Evolutionary conservation across 202 grass and related monocot genomes (phyloP).

Genomic region (Sporobolus alterniflorus): DNA sequence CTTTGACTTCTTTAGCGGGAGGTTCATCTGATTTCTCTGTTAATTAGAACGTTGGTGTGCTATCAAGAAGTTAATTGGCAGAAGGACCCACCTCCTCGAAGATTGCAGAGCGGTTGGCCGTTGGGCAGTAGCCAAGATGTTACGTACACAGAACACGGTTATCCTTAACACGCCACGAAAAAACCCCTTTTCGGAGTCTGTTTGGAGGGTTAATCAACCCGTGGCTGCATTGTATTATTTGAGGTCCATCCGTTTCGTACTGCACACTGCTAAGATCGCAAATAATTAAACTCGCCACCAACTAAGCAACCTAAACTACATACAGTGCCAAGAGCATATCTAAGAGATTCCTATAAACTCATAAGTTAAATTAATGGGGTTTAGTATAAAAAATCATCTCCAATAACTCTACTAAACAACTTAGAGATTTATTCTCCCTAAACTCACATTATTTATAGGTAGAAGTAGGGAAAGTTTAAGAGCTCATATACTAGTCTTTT

Average conservation of each 20-base stretch:
- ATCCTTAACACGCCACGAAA: not conserved
- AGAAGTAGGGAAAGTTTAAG: too few species aligned
- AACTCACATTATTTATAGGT: too few species aligned
- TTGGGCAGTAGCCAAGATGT: constrained; percentile 40
- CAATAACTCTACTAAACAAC: too few species aligned
- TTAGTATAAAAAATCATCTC: too few species aligned
- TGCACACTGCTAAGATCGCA: not conserved
- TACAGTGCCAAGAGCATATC: not conserved
- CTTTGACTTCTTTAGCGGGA: not conserved
- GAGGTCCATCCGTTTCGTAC: not conserved
- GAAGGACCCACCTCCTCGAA: not conserved
- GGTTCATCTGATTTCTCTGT: not conserved
- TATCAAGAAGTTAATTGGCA: constrained; percentile 1
- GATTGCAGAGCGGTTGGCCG: constrained; percentile 26
- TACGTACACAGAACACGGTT: not conserved
- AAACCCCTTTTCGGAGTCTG: not conserved
- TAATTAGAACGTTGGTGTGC: not conserved
- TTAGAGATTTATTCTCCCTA: too few species aligned
- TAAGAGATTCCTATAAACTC: too few species aligned
- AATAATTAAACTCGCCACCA: not conserved
- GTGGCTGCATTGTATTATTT: not conserved
- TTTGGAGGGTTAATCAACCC: not conserved
- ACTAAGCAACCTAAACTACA: not conserved
- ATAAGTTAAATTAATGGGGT: too few species aligned
- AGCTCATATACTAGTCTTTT: too few species aligned